Evolutionary conservation across 306 rosid species (phyloP), one percentile per base, ranked within the genome.

Genomic region (Quillaja saponaria): DNA sequence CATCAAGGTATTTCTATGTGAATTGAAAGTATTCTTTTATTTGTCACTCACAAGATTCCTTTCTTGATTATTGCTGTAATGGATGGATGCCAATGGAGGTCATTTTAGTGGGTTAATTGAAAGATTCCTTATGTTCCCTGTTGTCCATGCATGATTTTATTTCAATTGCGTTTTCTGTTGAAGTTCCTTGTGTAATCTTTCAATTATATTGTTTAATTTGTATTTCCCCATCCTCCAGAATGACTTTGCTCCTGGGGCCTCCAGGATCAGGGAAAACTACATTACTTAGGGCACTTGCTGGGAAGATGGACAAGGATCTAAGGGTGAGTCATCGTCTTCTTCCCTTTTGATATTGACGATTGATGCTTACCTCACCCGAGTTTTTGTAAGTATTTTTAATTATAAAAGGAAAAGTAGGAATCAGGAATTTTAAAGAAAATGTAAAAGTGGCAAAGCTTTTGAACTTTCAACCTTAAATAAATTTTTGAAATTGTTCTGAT

Each of bases 181-280:
- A 8, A 39, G 44, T 39, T 39, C 44, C 13, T 39, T 39, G 44
- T 25, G 31, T 25, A 33, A 13, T 49, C 31, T 41, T 21, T 67
- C 41, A 54, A 55, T 62, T 38, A 13, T 52, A 12, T 37, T 40
- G 15, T 60, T 48, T 37, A 31, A 37, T 20, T 34, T 66, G 1
- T 34, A 10, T 62, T 42, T 50, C 56, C 58, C 21, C 64, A 56
- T 35, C 58, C 3, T 66, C 9, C 67, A 82, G 87, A 71, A 67
- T 78, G 72, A 68, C 87, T 19, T 61, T 82, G 55, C 87, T 82
- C 51, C 61, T 82, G 68, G 87, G 87, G 39, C 87, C 87, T 52
- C 87, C 84, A 2, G 71, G 81, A 69, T 64, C 87, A 34, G 87
- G 87, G 34, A 82, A 82, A 82, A 78, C 87, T 18, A 82, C 87